Conservation (phyloP, 768 basidiomycete species). For the Chalciporus sphaerocephalus region DNA sequence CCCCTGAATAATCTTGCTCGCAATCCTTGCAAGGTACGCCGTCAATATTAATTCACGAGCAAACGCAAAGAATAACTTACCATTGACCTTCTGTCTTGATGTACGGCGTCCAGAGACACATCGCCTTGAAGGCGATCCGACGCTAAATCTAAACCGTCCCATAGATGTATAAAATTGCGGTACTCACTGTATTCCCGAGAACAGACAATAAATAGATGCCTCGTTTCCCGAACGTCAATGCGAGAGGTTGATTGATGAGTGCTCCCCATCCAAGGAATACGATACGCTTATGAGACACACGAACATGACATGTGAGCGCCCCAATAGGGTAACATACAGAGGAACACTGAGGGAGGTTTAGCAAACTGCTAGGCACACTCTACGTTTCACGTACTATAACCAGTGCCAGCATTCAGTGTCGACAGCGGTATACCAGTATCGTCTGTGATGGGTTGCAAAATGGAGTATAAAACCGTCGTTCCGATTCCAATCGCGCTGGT, state of each 20-base stretch:
- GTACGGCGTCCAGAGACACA: slow-evolving; percentile 18
- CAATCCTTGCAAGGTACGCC: slow-evolving; percentile 9
- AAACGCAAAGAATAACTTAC: slow-evolving; percentile 2
- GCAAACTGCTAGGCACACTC: background rate
- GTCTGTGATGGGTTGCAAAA: slow-evolving; percentile 16
- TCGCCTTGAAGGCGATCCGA: too few relatives aligned
- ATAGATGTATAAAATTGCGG: background rate
- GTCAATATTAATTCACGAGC: background rate
- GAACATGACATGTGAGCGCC: too few relatives aligned
- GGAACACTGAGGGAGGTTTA: slow-evolving; percentile 12
- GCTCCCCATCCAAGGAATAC: slow-evolving; percentile 18
- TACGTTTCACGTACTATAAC: slow-evolving; percentile 11
- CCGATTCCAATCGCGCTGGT: slow-evolving; percentile 16
- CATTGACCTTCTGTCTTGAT: slow-evolving; percentile 18
- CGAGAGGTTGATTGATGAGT: slow-evolving; percentile 18
- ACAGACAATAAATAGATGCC: slow-evolving; percentile 17
- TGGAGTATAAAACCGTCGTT: slow-evolving; percentile 16
- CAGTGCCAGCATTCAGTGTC: slow-evolving; percentile 18
- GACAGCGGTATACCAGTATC: slow-evolving; percentile 20
- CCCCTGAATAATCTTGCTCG: slow-evolving; percentile 18
- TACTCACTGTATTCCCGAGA: slow-evolving; percentile 14
- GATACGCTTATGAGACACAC: background rate
- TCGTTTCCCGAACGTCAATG: slow-evolving; percentile 19
- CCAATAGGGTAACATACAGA: slow-evolving; percentile 5
- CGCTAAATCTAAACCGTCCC: background rate